phyloP scores from a whole-genome alignment of 768 basidiomycete species.

The Russula lepida region DNA sequence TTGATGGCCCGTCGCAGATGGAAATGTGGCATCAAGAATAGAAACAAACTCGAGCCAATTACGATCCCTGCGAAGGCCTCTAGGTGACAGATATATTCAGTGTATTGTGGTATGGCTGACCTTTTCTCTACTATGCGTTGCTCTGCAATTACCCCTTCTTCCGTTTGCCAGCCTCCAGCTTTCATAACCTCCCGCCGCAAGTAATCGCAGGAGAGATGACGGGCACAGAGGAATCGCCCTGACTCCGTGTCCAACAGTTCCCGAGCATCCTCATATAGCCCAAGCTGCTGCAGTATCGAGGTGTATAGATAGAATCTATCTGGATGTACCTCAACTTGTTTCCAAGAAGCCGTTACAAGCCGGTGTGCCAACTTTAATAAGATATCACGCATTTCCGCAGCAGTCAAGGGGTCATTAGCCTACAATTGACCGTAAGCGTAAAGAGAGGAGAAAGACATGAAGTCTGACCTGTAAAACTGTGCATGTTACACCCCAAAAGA shows the following conservation, averaged over 20 bases:
- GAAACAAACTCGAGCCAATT: slow-evolving; percentile 84
- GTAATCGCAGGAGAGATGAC: slow-evolving; percentile 68
- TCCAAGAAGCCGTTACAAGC: slow-evolving; percentile 53
- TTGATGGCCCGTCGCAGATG: slow-evolving; percentile 31
- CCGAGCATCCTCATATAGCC: slow-evolving; percentile 61
- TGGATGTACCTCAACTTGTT: slow-evolving; percentile 53
- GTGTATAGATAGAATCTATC: slow-evolving; percentile 77
- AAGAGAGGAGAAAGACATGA: not conserved
- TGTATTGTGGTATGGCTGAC: slow-evolving; percentile 32
- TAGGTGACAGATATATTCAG: not conserved
- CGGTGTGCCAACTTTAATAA: slow-evolving; percentile 74
- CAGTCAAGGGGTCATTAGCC: slow-evolving; percentile 64
- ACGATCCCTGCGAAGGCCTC: slow-evolving; percentile 46
- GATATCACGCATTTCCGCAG: slow-evolving; percentile 52
- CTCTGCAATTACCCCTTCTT: slow-evolving; percentile 57
- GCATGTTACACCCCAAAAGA: slow-evolving; percentile 79
- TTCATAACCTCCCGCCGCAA: slow-evolving; percentile 64
- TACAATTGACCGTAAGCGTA: slow-evolving; percentile 25
- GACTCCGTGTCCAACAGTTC: slow-evolving; percentile 59
- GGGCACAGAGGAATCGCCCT: slow-evolving; percentile 57
- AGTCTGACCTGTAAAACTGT: slow-evolving; percentile 63
- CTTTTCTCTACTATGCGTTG: slow-evolving; percentile 49
- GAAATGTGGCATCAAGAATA: slow-evolving; percentile 60
- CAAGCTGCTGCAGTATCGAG: slow-evolving; percentile 58
- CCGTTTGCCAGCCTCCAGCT: slow-evolving; percentile 43